These are phyloP conservation scores for Crepidotus sp. DNA, from an alignment of 1,284 basidiomycete genomes.

Conservation along the genomic window DNA sequence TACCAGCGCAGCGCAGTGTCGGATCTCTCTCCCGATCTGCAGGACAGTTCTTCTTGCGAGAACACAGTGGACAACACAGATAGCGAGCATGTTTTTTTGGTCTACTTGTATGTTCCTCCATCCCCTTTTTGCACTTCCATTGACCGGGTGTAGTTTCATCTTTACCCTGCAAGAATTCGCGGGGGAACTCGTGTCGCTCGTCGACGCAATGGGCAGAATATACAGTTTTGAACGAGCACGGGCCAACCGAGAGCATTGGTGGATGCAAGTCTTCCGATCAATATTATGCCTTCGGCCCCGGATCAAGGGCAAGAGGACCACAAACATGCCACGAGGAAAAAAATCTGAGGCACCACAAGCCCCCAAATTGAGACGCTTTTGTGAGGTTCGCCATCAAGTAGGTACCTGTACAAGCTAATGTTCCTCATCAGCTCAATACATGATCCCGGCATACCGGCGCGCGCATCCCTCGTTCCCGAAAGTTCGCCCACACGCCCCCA, in stretches of 20 bases:
- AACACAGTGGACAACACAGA: slow-evolving; percentile 34
- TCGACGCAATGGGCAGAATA: slow-evolving; percentile 74
- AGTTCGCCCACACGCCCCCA: slow-evolving; percentile 70
- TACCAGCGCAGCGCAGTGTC: slow-evolving; percentile 53
- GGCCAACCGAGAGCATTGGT: slow-evolving; percentile 32
- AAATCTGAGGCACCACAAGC: slow-evolving; percentile 1
- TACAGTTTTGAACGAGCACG: slow-evolving; percentile 51
- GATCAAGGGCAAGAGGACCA: slow-evolving; percentile 8
- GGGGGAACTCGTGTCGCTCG: slow-evolving; percentile 68
- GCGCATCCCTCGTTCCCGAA: slow-evolving; percentile 74
- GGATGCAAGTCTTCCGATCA: slow-evolving; percentile 27
- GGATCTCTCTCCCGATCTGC: slow-evolving; percentile 24
- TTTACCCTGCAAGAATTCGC: slow-evolving; percentile 92
- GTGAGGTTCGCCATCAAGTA: slow-evolving; percentile 28
- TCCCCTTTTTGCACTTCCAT: not conserved
- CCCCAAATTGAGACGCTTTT: slow-evolving; percentile 24
- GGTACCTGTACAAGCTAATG: slow-evolving; percentile 4
- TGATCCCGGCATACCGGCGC: slow-evolving; percentile 50
- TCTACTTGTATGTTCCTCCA: slow-evolving; percentile 70
- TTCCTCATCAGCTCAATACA: slow-evolving; percentile 43
- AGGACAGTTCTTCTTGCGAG: slow-evolving; percentile 24
- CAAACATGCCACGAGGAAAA: slow-evolving; percentile 4
- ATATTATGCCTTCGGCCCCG: slow-evolving; percentile 18
- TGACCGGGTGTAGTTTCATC: slow-evolving; percentile 56
- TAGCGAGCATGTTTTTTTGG: slow-evolving; percentile 69